Conservation (phyloP, 768 basidiomycete species). For the Lactarius quietus region DNA sequence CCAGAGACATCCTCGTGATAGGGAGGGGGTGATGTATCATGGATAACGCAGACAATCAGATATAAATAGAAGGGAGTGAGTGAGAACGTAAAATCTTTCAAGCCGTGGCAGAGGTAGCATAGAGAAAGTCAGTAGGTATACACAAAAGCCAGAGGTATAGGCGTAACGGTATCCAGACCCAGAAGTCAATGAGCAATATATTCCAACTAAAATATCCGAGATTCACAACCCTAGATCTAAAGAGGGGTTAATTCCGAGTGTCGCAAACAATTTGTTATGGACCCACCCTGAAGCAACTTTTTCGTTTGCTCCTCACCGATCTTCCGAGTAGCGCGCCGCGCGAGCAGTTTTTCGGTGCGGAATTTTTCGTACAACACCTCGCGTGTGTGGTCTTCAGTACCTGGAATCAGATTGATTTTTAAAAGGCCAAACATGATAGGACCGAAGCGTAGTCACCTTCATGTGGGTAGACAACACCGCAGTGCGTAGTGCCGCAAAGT, state of each 20-base stretch:
- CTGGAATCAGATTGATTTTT: constrained; percentile 36
- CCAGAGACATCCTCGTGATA: too few species aligned
- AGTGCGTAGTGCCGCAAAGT: constrained; percentile 81
- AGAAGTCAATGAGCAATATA: background rate
- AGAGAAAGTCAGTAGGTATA: constrained; percentile 3
- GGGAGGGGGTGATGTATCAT: background rate
- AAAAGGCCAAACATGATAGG: background rate
- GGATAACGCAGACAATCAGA: background rate
- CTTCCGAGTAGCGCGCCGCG: constrained; percentile 74
- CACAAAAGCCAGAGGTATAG: constrained; percentile 10
- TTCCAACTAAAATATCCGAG: background rate
- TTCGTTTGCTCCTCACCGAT: constrained; percentile 74
- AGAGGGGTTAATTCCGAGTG: background rate
- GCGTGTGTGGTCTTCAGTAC: constrained; percentile 78
- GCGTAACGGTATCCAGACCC: constrained; percentile 21
- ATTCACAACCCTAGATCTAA: constrained; percentile 23
- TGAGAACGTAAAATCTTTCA: background rate
- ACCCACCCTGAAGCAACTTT: constrained; percentile 67
- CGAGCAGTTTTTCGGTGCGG: constrained; percentile 86
- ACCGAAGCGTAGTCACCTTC: constrained; percentile 51
- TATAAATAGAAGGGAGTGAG: background rate
- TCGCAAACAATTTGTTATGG: background rate
- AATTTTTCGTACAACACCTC: constrained; percentile 93
- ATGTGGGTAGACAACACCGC: constrained; percentile 82
- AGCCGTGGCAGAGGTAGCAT: background rate